Evolutionary conservation across 129 eudicot species (phyloP).

Genomic region (Sambucus nigra): DNA sequence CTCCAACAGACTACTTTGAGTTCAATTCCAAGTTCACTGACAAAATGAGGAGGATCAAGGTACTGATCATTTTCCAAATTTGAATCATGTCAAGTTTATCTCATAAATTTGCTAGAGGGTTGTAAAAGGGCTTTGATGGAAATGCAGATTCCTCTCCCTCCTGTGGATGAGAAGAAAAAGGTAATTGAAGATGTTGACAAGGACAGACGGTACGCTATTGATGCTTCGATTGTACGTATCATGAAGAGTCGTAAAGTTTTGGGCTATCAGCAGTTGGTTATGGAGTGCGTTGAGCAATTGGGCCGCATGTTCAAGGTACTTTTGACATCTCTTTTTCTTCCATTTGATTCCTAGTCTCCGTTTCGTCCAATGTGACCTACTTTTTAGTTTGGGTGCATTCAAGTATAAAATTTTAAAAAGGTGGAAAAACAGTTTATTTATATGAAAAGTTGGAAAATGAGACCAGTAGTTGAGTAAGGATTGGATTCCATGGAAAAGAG

Average conservation of each 20-base stretch:
- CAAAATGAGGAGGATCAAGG: constrained; percentile 93
- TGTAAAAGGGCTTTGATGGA: background rate
- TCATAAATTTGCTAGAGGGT: background rate
- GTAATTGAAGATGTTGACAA: constrained; percentile 91
- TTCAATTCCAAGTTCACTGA: constrained; percentile 88
- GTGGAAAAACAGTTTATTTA: background rate
- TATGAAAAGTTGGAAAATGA: no score
- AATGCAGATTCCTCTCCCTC: constrained; percentile 84
- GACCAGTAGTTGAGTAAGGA: no score
- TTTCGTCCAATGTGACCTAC: background rate
- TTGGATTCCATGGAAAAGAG: no score
- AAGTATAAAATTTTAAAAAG: background rate
- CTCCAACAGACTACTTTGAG: constrained; percentile 62
- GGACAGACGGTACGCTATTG: constrained; percentile 83
- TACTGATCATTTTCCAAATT: constrained; percentile 11
- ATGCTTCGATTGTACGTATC: constrained; percentile 79
- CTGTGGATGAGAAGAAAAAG: constrained; percentile 93
- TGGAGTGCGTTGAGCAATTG: constrained; percentile 92
- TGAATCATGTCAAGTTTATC: background rate
- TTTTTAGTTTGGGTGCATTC: background rate
- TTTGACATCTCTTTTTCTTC: background rate
- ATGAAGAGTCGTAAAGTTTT: constrained; percentile 89
- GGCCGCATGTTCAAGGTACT: constrained; percentile 96
- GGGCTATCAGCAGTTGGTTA: constrained; percentile 83
- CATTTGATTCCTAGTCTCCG: no score